Evolutionary conservation across 2,329 filamentous ascomycete genomes (phyloP).

Genomic region (Calonectria hawksworthii): DNA sequence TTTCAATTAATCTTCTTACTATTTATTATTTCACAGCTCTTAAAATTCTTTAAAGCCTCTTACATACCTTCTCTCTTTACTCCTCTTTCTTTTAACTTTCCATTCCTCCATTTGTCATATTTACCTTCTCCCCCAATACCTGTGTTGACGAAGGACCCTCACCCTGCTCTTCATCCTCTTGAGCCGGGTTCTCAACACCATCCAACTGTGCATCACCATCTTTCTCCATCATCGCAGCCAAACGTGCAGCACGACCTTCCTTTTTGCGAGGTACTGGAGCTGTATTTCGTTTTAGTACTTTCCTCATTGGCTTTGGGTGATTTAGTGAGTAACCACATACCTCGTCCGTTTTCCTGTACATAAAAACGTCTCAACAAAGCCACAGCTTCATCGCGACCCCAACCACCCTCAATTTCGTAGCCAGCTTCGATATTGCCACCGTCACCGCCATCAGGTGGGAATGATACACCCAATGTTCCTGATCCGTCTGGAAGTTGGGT

Average conservation of each 20-base stretch:
- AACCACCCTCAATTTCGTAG: conserved; percentile 87
- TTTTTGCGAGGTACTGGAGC: conserved; percentile 68
- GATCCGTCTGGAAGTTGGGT: conserved; percentile 54
- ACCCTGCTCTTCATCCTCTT: conserved; percentile 19
- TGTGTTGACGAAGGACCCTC: conserved; percentile 32
- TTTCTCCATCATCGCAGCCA: conserved; percentile 65
- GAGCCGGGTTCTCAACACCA: conserved; percentile 10
- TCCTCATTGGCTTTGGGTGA: not conserved
- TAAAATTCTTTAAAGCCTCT: too few relatives aligned
- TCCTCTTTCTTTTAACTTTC: not conserved
- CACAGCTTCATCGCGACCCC: conserved; percentile 93
- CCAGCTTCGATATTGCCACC: conserved; percentile 82
- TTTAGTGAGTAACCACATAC: conserved; percentile 58
- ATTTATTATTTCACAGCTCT: too few relatives aligned
- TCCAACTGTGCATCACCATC: conserved; percentile 46
- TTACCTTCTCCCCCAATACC: conserved; percentile 27
- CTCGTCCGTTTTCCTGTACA: conserved; percentile 96
- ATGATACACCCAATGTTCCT: conserved; percentile 54
- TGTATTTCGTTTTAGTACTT: conserved; percentile 39
- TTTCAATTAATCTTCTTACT: too few relatives aligned
- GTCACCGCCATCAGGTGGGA: conserved; percentile 59
- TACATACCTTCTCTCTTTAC: not conserved
- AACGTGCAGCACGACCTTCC: conserved; percentile 67
- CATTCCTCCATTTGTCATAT: not conserved
- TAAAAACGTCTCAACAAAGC: conserved; percentile 94